Conservation (phyloP, 257 asterid species). For the Nicotiana attenuata region DNA sequence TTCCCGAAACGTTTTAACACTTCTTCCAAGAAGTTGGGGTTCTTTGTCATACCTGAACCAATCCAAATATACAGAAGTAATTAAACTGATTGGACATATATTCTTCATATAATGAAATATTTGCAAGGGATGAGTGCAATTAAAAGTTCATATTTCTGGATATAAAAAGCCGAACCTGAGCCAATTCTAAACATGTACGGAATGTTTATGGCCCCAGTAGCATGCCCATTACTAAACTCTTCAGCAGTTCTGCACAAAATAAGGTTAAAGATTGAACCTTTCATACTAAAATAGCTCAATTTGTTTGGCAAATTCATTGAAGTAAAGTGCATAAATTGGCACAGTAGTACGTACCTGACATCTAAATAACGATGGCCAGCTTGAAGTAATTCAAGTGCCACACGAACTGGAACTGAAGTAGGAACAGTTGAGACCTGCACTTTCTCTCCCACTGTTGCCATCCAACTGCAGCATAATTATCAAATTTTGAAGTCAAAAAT, state of each 20-base stretch:
- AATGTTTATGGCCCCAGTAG: slow-evolving; percentile 59
- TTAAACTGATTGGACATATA: not conserved
- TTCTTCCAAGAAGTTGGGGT: slow-evolving; percentile 48
- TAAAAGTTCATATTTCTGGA: not conserved
- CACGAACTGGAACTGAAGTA: slow-evolving; percentile 73
- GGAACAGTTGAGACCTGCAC: slow-evolving; percentile 39
- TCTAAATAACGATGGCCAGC: slow-evolving; percentile 77
- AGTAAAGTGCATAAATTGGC: not conserved
- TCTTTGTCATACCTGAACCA: slow-evolving; percentile 53
- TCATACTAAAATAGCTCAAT: not conserved
- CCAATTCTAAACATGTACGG: slow-evolving; percentile 63
- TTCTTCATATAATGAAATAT: not conserved
- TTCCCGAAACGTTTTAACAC: slow-evolving; percentile 42
- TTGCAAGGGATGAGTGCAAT: not conserved
- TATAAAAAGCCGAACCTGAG: slow-evolving; percentile 35
- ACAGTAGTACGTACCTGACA: slow-evolving; percentile 44
- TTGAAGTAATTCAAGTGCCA: slow-evolving; percentile 66
- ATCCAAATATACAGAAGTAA: not conserved
- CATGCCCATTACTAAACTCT: slow-evolving; percentile 61
- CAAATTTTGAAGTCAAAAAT: not conserved
- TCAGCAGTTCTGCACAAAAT: slow-evolving; percentile 50
- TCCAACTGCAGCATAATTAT: slow-evolving; percentile 24
- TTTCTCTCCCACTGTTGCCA: slow-evolving; percentile 31
- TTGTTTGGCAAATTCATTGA: not conserved
- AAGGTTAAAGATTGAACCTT: not conserved